Base-by-base conservation (phyloP, 108 stramenopile species). In the Aurantiochytrium sp. region DNA sequence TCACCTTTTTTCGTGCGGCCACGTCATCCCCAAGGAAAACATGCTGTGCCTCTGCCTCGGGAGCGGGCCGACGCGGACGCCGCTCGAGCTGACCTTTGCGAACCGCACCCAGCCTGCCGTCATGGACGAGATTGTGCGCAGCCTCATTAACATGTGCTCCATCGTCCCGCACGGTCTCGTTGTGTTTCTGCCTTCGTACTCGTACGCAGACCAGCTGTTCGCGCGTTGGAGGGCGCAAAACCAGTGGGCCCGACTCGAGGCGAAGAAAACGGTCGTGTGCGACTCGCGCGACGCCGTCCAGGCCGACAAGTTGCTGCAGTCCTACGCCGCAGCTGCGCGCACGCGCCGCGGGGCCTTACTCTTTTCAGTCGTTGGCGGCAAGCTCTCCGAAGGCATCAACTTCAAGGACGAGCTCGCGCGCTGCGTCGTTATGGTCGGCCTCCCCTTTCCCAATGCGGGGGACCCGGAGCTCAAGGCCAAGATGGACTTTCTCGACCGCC, bases 381-480 rank as follows among this genome's bases (percentile, higher is more conserved):
- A 98, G 89, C 94, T 99, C 89, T 96, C 95, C 68, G 99, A 99
- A 90, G 99, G 99, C 6, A 98, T 99, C 92, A 99, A 99, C 86
- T 98, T 99, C 92, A 92, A 94, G 55, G 94, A 99, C 89, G 97
- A 97, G n/a, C 95, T 98, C 90, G 98, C 97, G 22, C 91, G 99
- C 19, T 90, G 93, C 36, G 98, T 99, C 4, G 93, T 98, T 21
- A 96, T 99, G 69, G 97, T 97, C 31, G 99, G 99, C 5, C 88
- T 99, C 37, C 99, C 99, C n/a, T 99, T 96, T 92, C 95, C 99
- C 19, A 98, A 98, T 89, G 91, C 95, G 32, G 94, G 95, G 15
- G 99, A 99, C 92, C 96, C 98, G 0, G 94, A 97, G 48, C 85
- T 99, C 69, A 91, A 93, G 86, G 98, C 98, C 91, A 98, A 97